These are phyloP conservation scores for Fraxinus velutina DNA, from an alignment of 305 asterid species.

Conservation along the genomic window DNA sequence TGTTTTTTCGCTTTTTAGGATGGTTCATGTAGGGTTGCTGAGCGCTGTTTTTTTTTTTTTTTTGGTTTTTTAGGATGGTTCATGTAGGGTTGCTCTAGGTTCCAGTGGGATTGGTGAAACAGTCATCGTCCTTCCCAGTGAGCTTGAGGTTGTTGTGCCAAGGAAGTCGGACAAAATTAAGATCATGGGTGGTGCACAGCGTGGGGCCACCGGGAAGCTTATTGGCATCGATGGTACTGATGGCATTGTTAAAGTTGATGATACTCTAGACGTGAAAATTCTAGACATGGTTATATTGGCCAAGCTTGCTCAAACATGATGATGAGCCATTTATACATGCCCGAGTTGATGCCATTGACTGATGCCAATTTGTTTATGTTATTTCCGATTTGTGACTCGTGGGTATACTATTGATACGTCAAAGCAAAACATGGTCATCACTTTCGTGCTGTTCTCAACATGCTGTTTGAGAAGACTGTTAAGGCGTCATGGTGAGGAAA, in stretches of 20 bases:
- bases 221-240: constrained; percentile 89
- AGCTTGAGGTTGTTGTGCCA: constrained; percentile 66
- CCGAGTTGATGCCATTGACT: not conserved
- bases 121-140: constrained; percentile 54
- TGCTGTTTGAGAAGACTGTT: not conserved
- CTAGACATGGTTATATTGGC: constrained; percentile 75
- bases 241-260: constrained; percentile 86
- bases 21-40: constrained; percentile 69
- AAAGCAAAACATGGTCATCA: not conserved
- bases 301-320: constrained; percentile 49
- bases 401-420: not conserved
- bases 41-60: too few relatives aligned
- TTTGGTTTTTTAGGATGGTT: constrained; percentile 59
- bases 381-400: not conserved
- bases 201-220: constrained; percentile 83
- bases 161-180: constrained; percentile 72
- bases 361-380: not conserved
- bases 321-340: not conserved
- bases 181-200: constrained; percentile 88
- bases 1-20: constrained; percentile 39
- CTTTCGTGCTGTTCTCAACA: not conserved
- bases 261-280: constrained; percentile 75
- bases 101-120: constrained; percentile 69
- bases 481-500: not conserved
- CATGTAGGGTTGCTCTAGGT: constrained; percentile 77